Percentiles rank a stretch among this genome's conserved stretches.
Evolutionary conservation across 1,284 basidiomycete species (phyloP).

Genomic region (Ceratobasidium theobromae): DNA sequence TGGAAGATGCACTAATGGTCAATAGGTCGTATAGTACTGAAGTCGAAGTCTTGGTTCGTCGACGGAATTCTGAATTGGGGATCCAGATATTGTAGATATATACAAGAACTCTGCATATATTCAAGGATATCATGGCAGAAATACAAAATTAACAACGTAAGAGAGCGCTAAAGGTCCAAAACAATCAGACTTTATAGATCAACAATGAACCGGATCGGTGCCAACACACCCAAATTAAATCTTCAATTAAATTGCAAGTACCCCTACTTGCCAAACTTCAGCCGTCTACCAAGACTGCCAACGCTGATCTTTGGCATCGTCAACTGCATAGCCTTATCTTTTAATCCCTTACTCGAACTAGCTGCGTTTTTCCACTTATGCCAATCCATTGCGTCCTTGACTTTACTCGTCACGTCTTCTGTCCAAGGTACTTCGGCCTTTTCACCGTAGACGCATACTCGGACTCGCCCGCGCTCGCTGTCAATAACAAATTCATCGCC

Average conservation of each 20-base stretch:
- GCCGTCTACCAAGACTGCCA: neutral
- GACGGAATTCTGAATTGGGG: neutral
- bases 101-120: neutral
- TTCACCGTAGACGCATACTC: constrained; percentile 11
- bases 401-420: constrained; percentile 3
- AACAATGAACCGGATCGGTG: too few species aligned
- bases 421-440: constrained; percentile 13
- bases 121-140: neutral
- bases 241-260: too few species aligned
- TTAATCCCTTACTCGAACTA: neutral
- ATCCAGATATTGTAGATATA: neutral
- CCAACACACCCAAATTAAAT: too few species aligned
- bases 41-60: neutral
- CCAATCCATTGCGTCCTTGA: constrained; percentile 9
- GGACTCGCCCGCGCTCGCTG: constrained; percentile 10
- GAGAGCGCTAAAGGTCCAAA: too few species aligned
- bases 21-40: neutral
- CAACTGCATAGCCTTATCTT: neutral
- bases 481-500: constrained; percentile 23
- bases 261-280: constrained; percentile 13
- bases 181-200: too few species aligned
- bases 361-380: neutral
- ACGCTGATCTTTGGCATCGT: constrained; percentile 20
- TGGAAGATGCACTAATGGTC: too few species aligned
- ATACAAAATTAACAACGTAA: neutral